Base-by-base conservation (phyloP, 2,329 filamentous ascomycete species). In the Alternaria arbusti region DNA sequence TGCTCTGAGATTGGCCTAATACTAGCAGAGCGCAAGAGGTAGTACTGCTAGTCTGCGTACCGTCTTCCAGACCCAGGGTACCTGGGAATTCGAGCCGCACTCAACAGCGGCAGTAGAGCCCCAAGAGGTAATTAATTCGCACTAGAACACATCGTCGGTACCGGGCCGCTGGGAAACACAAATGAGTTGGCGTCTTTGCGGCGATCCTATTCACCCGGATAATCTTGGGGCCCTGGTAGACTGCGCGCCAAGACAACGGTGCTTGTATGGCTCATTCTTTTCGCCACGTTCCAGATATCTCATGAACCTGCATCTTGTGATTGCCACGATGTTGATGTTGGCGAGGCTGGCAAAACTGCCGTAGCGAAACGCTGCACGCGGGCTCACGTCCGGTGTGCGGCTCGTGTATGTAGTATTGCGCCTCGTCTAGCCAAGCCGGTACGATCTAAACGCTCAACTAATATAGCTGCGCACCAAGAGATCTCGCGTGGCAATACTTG, bases 191-290 rank as follows among this genome's bases (percentile, higher is more conserved):
- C 26, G 51, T 28, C 17, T 52, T 52, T 58, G n/a, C 23, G 26
- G n/a, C 17, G 20, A 17, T 54, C 49, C 61, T 54, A 64, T 61
- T 59, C 54, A 61, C 46, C 44, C 64, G 61, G 57, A 20, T 64
- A 59, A 59, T 52, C n/a, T 43, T 40, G 13, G 26, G 22, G 46
- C 15, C 28, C 23, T 26, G 49, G 22, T 30, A 47, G 11, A 46
- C 40, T 30, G 40, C 13, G 5, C n/a, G 40, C 47, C 28, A 46
- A 57, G 25, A 50, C n/a, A 26, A 20, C 20, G 32, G 32, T 36
- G n/a, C 15, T 44, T 3, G 15, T 32, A n/a, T 30, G 17, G 28
- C n/a, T 28, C 40, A 20, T 50, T 15, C 36, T 40, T 36, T 26
- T 52, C 45, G 55, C 46, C 40, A 62, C 28, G 8, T 5, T 23